Evolutionary conservation across 192 early-diverging fungal genomes (phyloP).

Genomic region (Gryganskiella cystojenkinii): DNA sequence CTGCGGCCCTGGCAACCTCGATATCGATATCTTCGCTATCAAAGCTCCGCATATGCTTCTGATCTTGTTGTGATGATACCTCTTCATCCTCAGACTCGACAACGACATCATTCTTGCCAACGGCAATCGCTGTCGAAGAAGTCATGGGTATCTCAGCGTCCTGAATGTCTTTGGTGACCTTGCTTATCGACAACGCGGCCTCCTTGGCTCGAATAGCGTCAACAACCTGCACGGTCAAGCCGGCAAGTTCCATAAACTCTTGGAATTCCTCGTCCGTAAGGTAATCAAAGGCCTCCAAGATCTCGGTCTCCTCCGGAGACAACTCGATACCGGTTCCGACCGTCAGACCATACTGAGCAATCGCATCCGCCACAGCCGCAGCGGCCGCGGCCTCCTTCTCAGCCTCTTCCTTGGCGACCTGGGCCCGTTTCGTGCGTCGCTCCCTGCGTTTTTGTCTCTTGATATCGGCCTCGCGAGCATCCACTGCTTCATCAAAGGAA

Average conservation of each 20-base stretch:
- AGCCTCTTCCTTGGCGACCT: background rate
- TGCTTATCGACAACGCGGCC: slow-evolving; percentile 30
- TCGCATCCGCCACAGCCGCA: background rate
- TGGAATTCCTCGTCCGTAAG: slow-evolving; percentile 35
- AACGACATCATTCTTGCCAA: background rate
- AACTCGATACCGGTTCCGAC: background rate
- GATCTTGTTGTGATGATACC: background rate
- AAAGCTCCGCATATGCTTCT: too few species aligned
- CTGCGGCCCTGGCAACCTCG: background rate
- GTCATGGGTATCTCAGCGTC: background rate
- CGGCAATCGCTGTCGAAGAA: too few species aligned
- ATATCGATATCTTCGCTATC: background rate
- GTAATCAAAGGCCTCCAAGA: slow-evolving; percentile 50
- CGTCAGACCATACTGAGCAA: background rate
- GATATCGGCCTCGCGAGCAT: slow-evolving; percentile 9
- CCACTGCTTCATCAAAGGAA: slow-evolving; percentile 20
- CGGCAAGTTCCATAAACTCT: slow-evolving; percentile 35
- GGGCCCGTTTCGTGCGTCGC: slow-evolving; percentile 7
- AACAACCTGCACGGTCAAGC: slow-evolving; percentile 25
- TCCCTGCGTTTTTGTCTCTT: background rate
- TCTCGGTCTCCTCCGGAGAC: slow-evolving; percentile 40
- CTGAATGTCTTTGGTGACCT: slow-evolving; percentile 37
- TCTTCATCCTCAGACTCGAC: slow-evolving; percentile 6
- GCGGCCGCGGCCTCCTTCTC: background rate
- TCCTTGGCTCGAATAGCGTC: slow-evolving; percentile 27